phyloP scores from a whole-genome alignment of 371 early-diverging fungal genomes.

The Neoconidiobolus thromboides region DNA sequence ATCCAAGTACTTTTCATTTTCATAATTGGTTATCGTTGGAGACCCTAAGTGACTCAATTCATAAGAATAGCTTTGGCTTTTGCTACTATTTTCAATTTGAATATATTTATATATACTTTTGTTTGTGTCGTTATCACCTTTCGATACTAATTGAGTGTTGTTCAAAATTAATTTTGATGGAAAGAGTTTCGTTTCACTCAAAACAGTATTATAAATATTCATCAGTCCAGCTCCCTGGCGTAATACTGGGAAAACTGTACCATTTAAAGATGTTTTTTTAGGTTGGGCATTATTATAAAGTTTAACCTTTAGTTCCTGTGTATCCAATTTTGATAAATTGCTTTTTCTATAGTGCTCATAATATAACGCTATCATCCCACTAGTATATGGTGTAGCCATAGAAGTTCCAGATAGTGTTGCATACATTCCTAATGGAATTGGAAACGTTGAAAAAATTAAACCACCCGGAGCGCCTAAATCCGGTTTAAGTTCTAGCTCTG shows the following conservation, averaged over 20 bases:
- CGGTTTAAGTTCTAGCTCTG: conserved; percentile 47
- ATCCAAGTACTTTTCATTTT: too few species aligned
- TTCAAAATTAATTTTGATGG: conserved; percentile 46
- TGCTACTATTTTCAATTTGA: too few species aligned
- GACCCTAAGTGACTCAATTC: too few species aligned
- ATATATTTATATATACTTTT: too few species aligned
- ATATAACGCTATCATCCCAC: conserved; percentile 44
- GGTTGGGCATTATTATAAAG: conserved; percentile 31
- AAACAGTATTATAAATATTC: conserved; percentile 34
- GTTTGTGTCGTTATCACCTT: too few species aligned
- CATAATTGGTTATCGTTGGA: too few species aligned
- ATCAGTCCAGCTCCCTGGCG: conserved; percentile 58
- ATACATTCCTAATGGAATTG: conserved; percentile 24
- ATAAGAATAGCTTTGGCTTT: too few species aligned
- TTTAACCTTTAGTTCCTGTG: conserved; percentile 12
- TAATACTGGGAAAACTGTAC: conserved; percentile 16
- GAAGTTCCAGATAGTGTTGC: conserved; percentile 36
- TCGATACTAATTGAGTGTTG: conserved; percentile 14
- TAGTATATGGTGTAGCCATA: conserved; percentile 56
- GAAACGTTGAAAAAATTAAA: conserved; percentile 47
- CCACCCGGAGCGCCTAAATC: conserved; percentile 53
- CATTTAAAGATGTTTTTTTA: conserved; percentile 8
- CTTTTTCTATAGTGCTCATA: conserved; percentile 16
- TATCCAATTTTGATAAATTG: conserved; percentile 10
- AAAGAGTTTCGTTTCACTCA: conserved; percentile 20